Percentiles rank a stretch among this genome's conserved stretches.
phyloP scores from a whole-genome alignment of 495 filamentous ascomycete genomes.

The Sabuloglossum arenarium region DNA sequence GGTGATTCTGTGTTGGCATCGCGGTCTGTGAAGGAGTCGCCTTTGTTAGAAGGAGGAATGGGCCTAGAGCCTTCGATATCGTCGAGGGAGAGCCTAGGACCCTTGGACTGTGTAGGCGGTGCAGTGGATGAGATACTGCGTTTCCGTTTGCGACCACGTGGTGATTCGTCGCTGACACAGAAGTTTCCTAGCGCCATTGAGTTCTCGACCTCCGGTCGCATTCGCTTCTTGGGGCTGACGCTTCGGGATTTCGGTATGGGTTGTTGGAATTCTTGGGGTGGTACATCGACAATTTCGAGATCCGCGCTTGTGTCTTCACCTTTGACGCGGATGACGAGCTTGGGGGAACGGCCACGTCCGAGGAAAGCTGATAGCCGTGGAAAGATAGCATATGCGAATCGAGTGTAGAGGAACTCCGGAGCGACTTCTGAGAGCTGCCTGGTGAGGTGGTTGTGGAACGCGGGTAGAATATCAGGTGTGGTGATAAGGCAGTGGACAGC shows the following conservation, averaged over 20 bases:
- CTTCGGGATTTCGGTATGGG: not conserved
- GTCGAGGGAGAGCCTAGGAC: not conserved
- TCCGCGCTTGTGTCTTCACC: not conserved
- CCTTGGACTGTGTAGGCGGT: not conserved
- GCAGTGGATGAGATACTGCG: not conserved
- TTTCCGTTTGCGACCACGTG: not conserved
- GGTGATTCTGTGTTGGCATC: not conserved
- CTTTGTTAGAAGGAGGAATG: not conserved
- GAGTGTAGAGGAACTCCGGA: not conserved
- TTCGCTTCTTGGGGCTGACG: not conserved
- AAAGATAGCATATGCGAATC: not conserved
- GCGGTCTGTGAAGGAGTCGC: not conserved
- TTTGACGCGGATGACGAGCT: not conserved
- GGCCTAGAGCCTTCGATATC: not conserved
- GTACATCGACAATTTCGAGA: not conserved
- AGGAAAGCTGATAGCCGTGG: not conserved
- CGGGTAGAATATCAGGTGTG: not conserved
- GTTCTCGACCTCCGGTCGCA: not conserved
- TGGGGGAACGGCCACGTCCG: not conserved
- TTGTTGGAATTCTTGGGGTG: not conserved
- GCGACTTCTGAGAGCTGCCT: not conserved
- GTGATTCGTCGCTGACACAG: not conserved
- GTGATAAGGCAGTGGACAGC: not conserved
- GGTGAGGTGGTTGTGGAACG: not conserved
- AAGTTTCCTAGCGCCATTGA: not conserved